Conservation (phyloP, 345 rosid species). For the Brassica cretica region DNA sequence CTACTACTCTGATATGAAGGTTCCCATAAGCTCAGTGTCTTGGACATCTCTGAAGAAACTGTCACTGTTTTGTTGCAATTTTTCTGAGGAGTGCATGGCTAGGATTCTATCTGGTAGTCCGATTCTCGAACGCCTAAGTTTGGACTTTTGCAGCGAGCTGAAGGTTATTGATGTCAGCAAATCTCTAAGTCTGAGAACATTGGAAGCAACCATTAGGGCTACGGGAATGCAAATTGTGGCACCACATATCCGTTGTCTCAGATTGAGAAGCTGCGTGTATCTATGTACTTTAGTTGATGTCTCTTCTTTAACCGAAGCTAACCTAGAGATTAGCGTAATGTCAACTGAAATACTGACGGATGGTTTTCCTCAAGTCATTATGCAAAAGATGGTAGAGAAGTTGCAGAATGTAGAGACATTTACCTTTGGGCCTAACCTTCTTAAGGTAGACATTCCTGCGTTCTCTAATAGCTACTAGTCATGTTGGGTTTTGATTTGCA, state of each 20-base stretch:
- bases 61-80: neutral
- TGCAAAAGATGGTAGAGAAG: neutral
- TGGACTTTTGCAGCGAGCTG: neutral
- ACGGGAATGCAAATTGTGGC: conserved; percentile 6
- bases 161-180: conserved; percentile 4
- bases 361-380: neutral
- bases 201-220: neutral
- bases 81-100: neutral
- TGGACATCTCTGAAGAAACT: conserved; percentile 13
- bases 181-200: neutral
- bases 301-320: conserved; percentile 13
- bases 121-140: neutral
- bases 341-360: neutral
- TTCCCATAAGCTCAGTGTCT: neutral
- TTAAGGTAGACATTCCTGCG: neutral
- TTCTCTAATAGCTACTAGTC: too few relatives aligned
- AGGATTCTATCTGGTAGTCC: conserved; percentile 18
- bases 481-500: too few relatives aligned
- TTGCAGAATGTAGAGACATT: conserved; percentile 14
- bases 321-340: neutral
- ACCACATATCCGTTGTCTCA: conserved; percentile 16
- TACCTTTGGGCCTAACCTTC: conserved; percentile 3
- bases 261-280: neutral
- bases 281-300: neutral
- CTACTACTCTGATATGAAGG: neutral